Percentiles rank a stretch among this genome's conserved stretches.
These are phyloP conservation scores for Physocladia obscura DNA, from an alignment of 192 early-diverging fungal genomes.

Conservation along the genomic window DNA sequence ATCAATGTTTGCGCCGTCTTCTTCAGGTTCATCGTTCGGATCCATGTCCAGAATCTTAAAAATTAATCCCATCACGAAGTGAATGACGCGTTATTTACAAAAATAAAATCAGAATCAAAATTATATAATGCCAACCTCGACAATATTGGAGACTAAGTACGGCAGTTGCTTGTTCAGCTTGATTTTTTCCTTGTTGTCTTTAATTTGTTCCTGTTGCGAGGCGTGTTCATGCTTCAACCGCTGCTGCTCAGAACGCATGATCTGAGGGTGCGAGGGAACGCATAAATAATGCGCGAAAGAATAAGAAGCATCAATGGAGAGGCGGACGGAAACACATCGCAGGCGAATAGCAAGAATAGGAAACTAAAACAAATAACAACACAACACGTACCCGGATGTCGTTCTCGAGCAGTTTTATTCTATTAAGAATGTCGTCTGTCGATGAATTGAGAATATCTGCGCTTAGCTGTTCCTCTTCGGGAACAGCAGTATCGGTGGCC, in stretches of 20 bases:
- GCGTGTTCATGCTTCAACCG: constrained; percentile 88
- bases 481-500: constrained; percentile 47
- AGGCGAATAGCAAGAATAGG: neutral
- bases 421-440: constrained; percentile 90
- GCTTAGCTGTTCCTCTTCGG: constrained; percentile 69
- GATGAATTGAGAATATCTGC: constrained; percentile 84
- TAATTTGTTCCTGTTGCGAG: constrained; percentile 87
- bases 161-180: constrained; percentile 97
- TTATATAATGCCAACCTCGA: constrained; percentile 68
- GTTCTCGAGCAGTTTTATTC: constrained; percentile 90
- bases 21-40: constrained; percentile 86
- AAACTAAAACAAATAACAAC: neutral
- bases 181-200: constrained; percentile 98
- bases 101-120: neutral
- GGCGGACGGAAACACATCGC: neutral
- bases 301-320: neutral
- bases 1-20: constrained; percentile 93
- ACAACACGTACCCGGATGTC: constrained; percentile 79
- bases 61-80: neutral
- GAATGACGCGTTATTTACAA: neutral
- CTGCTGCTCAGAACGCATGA: constrained; percentile 87
- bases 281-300: neutral
- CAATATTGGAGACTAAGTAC: constrained; percentile 93
- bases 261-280: constrained; percentile 36
- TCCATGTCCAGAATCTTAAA: constrained; percentile 82